These are phyloP conservation scores for Epicoccum nigrum DNA, from an alignment of 2,329 filamentous ascomycete genomes.

Conservation along the genomic window DNA sequence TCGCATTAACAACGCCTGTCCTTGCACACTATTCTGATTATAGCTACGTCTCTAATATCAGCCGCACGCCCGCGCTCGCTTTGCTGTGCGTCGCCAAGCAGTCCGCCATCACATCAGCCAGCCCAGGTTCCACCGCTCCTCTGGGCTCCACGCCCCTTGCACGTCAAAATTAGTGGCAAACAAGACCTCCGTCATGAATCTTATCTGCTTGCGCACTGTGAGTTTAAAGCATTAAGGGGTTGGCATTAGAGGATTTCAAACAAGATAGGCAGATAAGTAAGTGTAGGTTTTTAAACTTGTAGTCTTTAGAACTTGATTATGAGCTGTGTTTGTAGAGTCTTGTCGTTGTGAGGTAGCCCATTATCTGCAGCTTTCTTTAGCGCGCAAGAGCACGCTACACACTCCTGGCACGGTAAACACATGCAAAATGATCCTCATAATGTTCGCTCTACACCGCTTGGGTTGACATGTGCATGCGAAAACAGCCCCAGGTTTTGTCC, in stretches of 20 bases:
- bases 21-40: constrained; percentile 25
- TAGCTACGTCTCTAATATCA: constrained; percentile 18
- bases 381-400: constrained; percentile 3
- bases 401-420: background rate
- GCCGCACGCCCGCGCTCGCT: constrained; percentile 16
- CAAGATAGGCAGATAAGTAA: too few relatives aligned
- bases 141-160: too few relatives aligned
- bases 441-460: background rate
- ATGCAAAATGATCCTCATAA: background rate
- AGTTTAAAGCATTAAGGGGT: too few relatives aligned
- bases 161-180: too few relatives aligned
- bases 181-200: too few relatives aligned
- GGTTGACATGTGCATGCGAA: background rate
- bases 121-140: constrained; percentile 6
- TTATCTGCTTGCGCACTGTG: too few relatives aligned
- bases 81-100: constrained; percentile 21
- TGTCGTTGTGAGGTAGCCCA: too few relatives aligned
- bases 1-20: constrained; percentile 9
- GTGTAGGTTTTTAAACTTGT: too few relatives aligned
- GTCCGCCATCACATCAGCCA: constrained; percentile 22
- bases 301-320: too few relatives aligned
- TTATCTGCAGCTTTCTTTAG: too few relatives aligned
- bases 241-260: too few relatives aligned
- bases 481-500: background rate
- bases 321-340: too few relatives aligned